phyloP scores from a whole-genome alignment of 345 rosid species.

The Cardiospermum halicacabum region DNA sequence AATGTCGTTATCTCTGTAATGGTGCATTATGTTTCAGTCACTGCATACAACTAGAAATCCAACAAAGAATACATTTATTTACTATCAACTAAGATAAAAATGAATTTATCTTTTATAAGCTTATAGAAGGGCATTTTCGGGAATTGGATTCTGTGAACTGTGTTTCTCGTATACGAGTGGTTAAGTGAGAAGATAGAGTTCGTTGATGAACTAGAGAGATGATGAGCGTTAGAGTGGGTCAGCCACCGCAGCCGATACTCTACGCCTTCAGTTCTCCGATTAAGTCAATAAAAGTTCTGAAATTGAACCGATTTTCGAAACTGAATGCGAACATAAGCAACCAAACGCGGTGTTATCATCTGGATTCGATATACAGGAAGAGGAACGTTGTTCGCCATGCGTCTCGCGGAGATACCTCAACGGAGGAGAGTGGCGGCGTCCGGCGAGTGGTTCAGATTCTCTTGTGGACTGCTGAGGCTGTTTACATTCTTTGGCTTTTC shows the following conservation, averaged over 20 bases:
- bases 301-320: constrained; percentile 9
- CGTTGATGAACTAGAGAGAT: too few species aligned
- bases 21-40: not conserved
- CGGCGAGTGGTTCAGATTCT: constrained; percentile 37
- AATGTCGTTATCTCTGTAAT: not conserved
- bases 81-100: too few species aligned
- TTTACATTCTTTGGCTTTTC: constrained; percentile 87
- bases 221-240: constrained; percentile 16
- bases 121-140: too few species aligned
- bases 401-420: constrained; percentile 44
- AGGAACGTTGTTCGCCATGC: constrained; percentile 28
- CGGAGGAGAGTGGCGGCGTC: constrained; percentile 24
- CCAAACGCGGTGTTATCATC: constrained; percentile 19
- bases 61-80: not conserved
- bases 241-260: constrained; percentile 18
- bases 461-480: constrained; percentile 72
- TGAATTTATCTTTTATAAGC: too few species aligned
- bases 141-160: too few species aligned
- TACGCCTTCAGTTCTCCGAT: constrained; percentile 15
- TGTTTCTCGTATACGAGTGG: too few species aligned
- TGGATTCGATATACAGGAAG: not conserved
- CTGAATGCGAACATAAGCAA: constrained; percentile 2
- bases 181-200: too few species aligned
- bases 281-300: constrained; percentile 1
- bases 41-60: not conserved